Evolutionary conservation across 257 asterid genomes (phyloP).

Genomic region (Gardenia jasminoides): DNA sequence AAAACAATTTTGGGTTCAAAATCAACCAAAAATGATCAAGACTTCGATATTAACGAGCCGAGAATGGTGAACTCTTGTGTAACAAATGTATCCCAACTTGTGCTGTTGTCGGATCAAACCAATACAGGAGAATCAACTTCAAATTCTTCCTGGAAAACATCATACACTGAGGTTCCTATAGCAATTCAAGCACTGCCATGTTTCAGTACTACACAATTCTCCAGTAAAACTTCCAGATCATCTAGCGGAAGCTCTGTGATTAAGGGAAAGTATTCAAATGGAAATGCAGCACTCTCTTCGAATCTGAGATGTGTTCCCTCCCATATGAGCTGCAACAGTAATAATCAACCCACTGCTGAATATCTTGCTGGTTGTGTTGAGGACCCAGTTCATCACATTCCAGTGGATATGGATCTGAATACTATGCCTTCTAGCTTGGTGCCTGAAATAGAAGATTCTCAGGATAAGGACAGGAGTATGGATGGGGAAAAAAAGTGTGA

Average conservation of each 20-base stretch:
- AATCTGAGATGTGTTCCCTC: slow-evolving; percentile 17
- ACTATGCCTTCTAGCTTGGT: slow-evolving; percentile 33
- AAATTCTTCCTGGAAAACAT: slow-evolving; percentile 16
- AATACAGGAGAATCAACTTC: slow-evolving; percentile 15
- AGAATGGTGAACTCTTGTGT: slow-evolving; percentile 3
- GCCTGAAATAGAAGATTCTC: slow-evolving; percentile 25
- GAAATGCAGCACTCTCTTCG: slow-evolving; percentile 1
- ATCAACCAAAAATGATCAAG: slow-evolving; percentile 10
- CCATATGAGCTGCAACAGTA: slow-evolving; percentile 2
- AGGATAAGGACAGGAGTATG: slow-evolving; percentile 15
- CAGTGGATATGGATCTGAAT: slow-evolving; percentile 46
- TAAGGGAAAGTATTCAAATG: neutral
- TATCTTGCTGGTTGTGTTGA: slow-evolving; percentile 20
- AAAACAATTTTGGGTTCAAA: slow-evolving; percentile 17
- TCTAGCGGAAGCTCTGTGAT: neutral
- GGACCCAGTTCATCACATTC: slow-evolving; percentile 25
- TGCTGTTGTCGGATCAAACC: slow-evolving; percentile 8
- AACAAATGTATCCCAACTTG: neutral
- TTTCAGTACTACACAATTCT: slow-evolving; percentile 11
- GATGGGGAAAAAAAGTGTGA: slow-evolving; percentile 18
- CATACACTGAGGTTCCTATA: slow-evolving; percentile 13
- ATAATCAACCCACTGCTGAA: slow-evolving; percentile 10
- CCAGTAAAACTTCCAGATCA: slow-evolving; percentile 4
- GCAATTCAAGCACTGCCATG: slow-evolving; percentile 41
- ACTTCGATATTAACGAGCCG: neutral